Percentiles rank a stretch among this genome's conserved stretches.
These are phyloP conservation scores for Aspergillus arachidicola DNA, from an alignment of 2,329 filamentous ascomycete species.

Conservation along the genomic window DNA sequence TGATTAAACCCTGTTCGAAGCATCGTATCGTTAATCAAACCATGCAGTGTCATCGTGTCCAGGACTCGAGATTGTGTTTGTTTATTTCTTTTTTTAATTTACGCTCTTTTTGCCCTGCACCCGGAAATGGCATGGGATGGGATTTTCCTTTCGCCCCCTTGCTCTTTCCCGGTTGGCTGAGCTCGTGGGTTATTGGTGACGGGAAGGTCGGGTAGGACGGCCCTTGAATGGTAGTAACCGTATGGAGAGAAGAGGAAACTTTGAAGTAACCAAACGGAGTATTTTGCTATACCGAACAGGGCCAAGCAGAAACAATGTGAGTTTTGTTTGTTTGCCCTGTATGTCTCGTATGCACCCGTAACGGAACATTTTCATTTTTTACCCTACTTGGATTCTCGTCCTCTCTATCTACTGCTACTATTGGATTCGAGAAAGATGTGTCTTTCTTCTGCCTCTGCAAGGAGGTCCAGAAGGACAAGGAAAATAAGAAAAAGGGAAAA, in stretches of 20 bases:
- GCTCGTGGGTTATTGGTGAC: constrained; percentile 22
- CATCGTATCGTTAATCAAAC: constrained; percentile 3
- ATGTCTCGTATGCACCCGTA: constrained; percentile 9
- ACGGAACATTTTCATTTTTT: constrained; percentile 1
- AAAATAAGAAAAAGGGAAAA: not conserved
- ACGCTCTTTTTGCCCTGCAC: constrained; percentile 20
- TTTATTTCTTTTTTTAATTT: constrained; percentile 3
- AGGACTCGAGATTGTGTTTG: not conserved
- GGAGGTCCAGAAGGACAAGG: not conserved
- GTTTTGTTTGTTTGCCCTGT: constrained; percentile 12
- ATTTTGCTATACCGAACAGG: constrained; percentile 12
- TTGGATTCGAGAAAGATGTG: not conserved
- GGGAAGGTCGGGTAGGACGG: constrained; percentile 21
- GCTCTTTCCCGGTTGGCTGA: constrained; percentile 19
- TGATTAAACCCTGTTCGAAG: not conserved
- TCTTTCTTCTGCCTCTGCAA: constrained; percentile 15
- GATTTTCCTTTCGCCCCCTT: constrained; percentile 19
- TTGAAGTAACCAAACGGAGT: constrained; percentile 12
- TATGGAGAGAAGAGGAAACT: not conserved
- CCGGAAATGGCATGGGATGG: constrained; percentile 15
- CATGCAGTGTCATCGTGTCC: not conserved
- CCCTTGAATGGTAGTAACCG: constrained; percentile 12
- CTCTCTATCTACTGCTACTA: not conserved
- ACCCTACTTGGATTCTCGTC: not conserved
- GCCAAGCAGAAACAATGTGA: constrained; percentile 13